Evolutionary conservation across 192 early-diverging fungal genomes (phyloP), one percentile per base, ranked within the genome.

Genomic region (Paraglomus brasilianum): DNA sequence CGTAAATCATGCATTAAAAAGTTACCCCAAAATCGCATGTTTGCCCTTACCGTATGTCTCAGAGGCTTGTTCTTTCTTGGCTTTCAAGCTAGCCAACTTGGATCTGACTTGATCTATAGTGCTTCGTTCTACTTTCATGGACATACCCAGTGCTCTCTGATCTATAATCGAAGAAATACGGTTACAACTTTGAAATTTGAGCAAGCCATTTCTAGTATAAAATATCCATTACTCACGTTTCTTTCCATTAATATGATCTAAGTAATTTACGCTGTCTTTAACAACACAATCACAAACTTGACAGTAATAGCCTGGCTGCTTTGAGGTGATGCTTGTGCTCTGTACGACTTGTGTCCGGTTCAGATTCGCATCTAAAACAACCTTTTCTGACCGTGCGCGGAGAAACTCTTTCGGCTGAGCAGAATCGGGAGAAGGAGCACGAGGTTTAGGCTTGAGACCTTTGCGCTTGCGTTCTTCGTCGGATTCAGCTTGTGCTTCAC

Each of bases 281-380:
- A 94, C 83, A 5, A 87, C 87, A 59, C 88, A 86, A 64, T 96
- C 92, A 69, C 96, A 97, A 2, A 83, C 81, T 73, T 91, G 86
- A 77, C 96, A 98, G 68, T 92, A 93, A 74, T 92, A 98, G 17
- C 96, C 96, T 5, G 96, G 92, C 72, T 92, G 90, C 53, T 84
- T 83, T 44, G 83, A 71, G 1, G 80, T 82, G 49, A 70, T 60
- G 38, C 74, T 75, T 3, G 75, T 75, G 5, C 78, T 75, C 58
- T 90, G 83, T 3, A 96, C 91, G 15, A 97, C 85, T 67, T 91
- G 86, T 1, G 87, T 89, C 70, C 93, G 95, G 69, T 92, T 92
- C 8, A 96, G 77, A 67, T 88, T 88, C 8, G 80, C 77, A 43
- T 88, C 87, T 1, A 96, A 77, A 50, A 92, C 83, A 8, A 97